Evolutionary conservation across 192 early-diverging fungal species (phyloP).

Genomic region (Coemansia sp.): DNA sequence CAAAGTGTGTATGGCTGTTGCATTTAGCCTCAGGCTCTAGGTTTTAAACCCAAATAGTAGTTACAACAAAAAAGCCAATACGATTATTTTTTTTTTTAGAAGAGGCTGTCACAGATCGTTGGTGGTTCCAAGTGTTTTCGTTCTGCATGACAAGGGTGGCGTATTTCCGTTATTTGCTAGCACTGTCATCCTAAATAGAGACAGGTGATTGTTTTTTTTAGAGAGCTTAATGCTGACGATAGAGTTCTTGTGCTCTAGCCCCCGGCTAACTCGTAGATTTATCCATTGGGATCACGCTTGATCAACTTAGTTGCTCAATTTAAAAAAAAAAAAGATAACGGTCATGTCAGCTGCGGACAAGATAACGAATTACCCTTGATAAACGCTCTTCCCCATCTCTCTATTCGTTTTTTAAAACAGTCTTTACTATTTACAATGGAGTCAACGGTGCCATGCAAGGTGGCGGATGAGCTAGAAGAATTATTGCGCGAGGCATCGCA

Average conservation of each 20-base stretch:
- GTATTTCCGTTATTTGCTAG: background rate
- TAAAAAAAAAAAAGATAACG: background rate
- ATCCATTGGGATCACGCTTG: background rate
- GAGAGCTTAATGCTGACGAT: background rate
- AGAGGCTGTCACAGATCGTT: background rate
- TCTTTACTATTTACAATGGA: background rate
- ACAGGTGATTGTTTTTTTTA: background rate
- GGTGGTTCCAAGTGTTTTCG: background rate
- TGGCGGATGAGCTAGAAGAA: slow-evolving; percentile 25
- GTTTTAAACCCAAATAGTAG: slow-evolving; percentile 1
- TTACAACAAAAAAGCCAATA: background rate
- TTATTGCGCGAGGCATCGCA: slow-evolving; percentile 24
- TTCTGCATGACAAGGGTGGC: slow-evolving; percentile 4
- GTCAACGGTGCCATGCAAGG: background rate
- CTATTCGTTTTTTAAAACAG: background rate
- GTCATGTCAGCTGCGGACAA: background rate
- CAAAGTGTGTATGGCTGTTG: background rate
- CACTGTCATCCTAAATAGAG: background rate
- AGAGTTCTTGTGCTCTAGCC: too few relatives aligned
- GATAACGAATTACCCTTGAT: background rate
- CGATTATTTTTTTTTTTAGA: background rate
- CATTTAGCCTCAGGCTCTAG: background rate
- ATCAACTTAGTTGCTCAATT: background rate
- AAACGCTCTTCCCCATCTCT: background rate
- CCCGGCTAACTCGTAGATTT: background rate